Evolutionary conservation across 2,329 filamentous ascomycete genomes (phyloP), one percentile per base, ranked within the genome.

Genomic region (Orbilia javanica): DNA sequence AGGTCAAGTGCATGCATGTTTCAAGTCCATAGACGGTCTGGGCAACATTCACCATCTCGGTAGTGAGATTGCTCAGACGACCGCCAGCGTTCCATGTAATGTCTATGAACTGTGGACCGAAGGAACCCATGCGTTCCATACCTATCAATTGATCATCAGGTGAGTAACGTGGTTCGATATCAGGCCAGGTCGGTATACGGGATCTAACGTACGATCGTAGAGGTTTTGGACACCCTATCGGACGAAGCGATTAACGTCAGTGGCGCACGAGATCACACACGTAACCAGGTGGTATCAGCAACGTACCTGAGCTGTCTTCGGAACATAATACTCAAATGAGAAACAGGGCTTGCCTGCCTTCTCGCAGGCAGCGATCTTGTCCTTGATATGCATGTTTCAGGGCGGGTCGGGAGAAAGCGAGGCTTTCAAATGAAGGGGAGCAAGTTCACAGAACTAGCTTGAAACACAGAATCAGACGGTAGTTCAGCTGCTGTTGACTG

Each of bases 251-350:
- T 74, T 42, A 79, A 64, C 82, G 78, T 60, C 57, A 48, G 63
- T 10, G 62, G 70, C 25, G 48, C 63, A 42, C 29, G 36, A 48
- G 13, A 44, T 36, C 22, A 50, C 27, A 1, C 27, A 15, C 18
- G 22, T 25, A 18, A 18, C 27, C 57, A 36, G 57, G 42, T 39
- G 4, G 66, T 31, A 60, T 68, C 55, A 36, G 39, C 31, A 52
- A 72, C 73, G 25, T 84, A 86, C 85, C 84, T 96, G 93, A 10
- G 93, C 92, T 6, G 96, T 99, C 87, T 99, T 99, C 44, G 96
- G 96, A 64, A 96, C 96, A 86, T 99, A 99, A 88, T 97, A 99
- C 85, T 99, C 96, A 87, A 99, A 99, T 77, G 96, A 99, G 88
- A 97, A 97, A 83, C 94, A 96, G 73, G 94, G 92, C 82, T 92